Evolutionary conservation across 345 rosid genomes (phyloP).

Genomic region (Dipteronia sinensis): DNA sequence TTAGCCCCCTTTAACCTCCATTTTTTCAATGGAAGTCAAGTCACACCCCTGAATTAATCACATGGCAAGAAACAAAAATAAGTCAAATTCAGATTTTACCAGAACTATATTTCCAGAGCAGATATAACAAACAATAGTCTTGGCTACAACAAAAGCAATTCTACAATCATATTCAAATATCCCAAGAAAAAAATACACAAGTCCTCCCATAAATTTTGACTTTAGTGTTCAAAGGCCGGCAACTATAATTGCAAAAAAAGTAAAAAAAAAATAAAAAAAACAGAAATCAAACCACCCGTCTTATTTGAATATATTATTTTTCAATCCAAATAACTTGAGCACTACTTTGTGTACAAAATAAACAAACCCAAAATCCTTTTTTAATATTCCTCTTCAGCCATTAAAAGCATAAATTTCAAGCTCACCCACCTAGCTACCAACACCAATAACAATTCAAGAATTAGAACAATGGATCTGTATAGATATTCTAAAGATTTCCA

Average conservation of each 20-base stretch:
- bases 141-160: background rate
- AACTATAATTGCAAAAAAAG: slow-evolving; percentile 7
- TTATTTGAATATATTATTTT: background rate
- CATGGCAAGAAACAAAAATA: background rate
- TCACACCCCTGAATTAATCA: slow-evolving; percentile 29
- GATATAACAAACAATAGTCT: background rate
- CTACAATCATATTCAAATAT: slow-evolving; percentile 1
- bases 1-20: slow-evolving; percentile 86
- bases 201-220: background rate
- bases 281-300: background rate
- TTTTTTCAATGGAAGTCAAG: slow-evolving; percentile 27
- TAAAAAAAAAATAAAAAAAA: background rate
- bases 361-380: slow-evolving; percentile 7
- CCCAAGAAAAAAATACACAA: background rate
- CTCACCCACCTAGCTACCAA: slow-evolving; percentile 26
- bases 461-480: slow-evolving; percentile 6
- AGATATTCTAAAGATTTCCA: background rate
- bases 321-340: background rate
- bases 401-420: slow-evolving; percentile 21
- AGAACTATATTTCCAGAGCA: background rate
- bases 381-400: background rate
- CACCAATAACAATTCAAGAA: background rate
- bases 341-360: slow-evolving; percentile 7
- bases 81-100: background rate
- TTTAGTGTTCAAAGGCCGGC: background rate